Evolutionary conservation across 1,284 basidiomycete species (phyloP).

Genomic region (Austroboletus olivaceoglutinosus): DNA sequence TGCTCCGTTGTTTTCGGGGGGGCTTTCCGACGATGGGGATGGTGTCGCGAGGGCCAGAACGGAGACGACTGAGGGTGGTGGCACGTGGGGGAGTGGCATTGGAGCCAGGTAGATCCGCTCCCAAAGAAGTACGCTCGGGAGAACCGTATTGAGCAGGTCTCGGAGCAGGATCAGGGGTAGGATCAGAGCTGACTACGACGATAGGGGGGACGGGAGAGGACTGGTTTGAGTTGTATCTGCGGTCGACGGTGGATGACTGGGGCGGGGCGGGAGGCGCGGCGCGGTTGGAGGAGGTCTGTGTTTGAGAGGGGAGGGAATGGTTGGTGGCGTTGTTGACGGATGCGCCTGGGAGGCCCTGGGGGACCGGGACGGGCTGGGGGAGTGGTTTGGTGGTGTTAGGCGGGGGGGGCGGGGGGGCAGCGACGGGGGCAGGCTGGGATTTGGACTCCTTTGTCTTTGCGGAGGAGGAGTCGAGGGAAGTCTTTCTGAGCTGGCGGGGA

Average conservation of each 20-base stretch:
- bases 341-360: conserved; percentile 40
- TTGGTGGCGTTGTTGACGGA: conserved; percentile 42
- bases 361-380: conserved; percentile 44
- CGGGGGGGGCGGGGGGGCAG: conserved; percentile 60
- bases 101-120: conserved; percentile 43
- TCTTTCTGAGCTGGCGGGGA: conserved; percentile 59
- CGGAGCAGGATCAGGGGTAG: conserved; percentile 51
- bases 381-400: conserved; percentile 64
- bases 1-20: conserved; percentile 93
- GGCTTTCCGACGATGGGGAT: conserved; percentile 95
- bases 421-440: conserved; percentile 43
- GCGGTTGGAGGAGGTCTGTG: conserved; percentile 42
- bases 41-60: conserved; percentile 84
- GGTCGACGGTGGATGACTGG: conserved; percentile 45
- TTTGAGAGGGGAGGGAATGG: conserved; percentile 38
- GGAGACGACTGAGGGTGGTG: conserved; percentile 63
- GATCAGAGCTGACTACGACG: conserved; percentile 86
- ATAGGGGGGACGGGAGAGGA: conserved; percentile 72
- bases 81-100: conserved; percentile 60
- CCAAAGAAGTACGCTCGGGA: conserved; percentile 53
- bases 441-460: conserved; percentile 66
- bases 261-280: conserved; percentile 39
- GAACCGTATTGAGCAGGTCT: conserved; percentile 43
- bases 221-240: conserved; percentile 50
- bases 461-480: conserved; percentile 62